Evolutionary conservation across 1,284 basidiomycete genomes (phyloP).

Genomic region (Athelia psychrophila): DNA sequence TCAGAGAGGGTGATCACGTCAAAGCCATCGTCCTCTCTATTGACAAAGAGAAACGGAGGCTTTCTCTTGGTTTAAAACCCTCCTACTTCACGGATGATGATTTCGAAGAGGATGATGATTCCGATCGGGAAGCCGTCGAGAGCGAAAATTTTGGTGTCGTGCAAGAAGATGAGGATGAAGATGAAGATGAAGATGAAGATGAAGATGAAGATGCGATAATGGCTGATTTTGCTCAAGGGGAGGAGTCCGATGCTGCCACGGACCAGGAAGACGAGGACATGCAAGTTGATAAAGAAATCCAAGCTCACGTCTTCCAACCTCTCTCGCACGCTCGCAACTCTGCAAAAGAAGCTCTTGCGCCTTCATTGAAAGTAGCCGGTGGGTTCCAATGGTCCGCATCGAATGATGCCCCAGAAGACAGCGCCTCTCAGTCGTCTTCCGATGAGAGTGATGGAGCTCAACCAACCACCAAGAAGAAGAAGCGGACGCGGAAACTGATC

Average conservation of each 20-base stretch:
- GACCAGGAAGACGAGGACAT: constrained; percentile 37
- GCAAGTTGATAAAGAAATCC: constrained; percentile 38
- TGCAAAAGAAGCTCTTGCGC: constrained; percentile 5
- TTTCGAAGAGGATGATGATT: constrained; percentile 35
- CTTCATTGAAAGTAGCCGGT: constrained; percentile 48
- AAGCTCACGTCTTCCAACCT: constrained; percentile 22
- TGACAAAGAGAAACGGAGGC: constrained; percentile 72
- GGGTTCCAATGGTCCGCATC: constrained; percentile 71
- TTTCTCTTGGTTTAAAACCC: constrained; percentile 89
- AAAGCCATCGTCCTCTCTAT: constrained; percentile 78
- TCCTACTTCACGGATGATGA: constrained; percentile 75
- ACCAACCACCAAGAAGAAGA: constrained; percentile 56
- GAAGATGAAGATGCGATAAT: constrained; percentile 18
- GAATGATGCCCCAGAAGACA: constrained; percentile 31
- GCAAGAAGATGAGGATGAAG: constrained; percentile 20
- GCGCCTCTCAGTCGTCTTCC: constrained; percentile 34
- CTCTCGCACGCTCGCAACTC: constrained; percentile 14
- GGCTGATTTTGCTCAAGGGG: constrained; percentile 8
- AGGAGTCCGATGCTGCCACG: constrained; percentile 13
- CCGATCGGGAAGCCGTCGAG: constrained; percentile 26
- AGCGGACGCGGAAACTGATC: constrained; percentile 66
- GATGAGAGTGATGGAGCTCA: constrained; percentile 52
- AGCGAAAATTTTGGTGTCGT: constrained; percentile 25
- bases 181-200: too few relatives aligned
- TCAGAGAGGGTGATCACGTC: constrained; percentile 86